Conservation (phyloP, 805 yeast species). For the Lipomyces kockii region DNA sequence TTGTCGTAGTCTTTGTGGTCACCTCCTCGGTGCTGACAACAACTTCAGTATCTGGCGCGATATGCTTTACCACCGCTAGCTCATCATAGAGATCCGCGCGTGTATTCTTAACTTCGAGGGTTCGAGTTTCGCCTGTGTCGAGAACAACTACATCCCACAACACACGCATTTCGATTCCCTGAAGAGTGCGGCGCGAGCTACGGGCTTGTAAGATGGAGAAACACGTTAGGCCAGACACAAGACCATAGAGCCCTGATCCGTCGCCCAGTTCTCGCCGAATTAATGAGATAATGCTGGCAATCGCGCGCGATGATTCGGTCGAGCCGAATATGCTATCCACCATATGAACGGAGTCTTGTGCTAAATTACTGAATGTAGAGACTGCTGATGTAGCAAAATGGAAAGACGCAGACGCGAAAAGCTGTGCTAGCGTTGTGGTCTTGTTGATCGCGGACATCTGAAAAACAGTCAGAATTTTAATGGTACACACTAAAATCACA, state of each 20-base stretch:
- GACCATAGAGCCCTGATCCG: slow-evolving; percentile 41
- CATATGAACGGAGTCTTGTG: slow-evolving; percentile 44
- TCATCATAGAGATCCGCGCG: slow-evolving; percentile 23
- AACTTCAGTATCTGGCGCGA: slow-evolving; percentile 29
- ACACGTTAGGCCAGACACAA: slow-evolving; percentile 41
- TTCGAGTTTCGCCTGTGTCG: slow-evolving; percentile 42
- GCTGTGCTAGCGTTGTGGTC: slow-evolving; percentile 41
- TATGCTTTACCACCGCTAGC: slow-evolving; percentile 17
- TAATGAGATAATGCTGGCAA: slow-evolving; percentile 40
- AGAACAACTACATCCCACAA: slow-evolving; percentile 46
- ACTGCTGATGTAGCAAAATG: slow-evolving; percentile 41
- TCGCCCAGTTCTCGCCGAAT: slow-evolving; percentile 43
- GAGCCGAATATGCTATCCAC: slow-evolving; percentile 44
- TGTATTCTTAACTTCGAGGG: slow-evolving; percentile 31
- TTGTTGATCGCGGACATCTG: slow-evolving; percentile 35
- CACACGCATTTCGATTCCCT: slow-evolving; percentile 37
- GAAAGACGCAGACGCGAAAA: slow-evolving; percentile 42
- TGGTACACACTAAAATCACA: no score
- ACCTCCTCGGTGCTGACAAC: slow-evolving; percentile 34
- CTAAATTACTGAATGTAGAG: slow-evolving; percentile 36
- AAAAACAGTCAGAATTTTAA: background rate
- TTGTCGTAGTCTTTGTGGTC: slow-evolving; percentile 33
- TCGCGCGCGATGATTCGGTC: slow-evolving; percentile 44
- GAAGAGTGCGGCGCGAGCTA: slow-evolving; percentile 37
- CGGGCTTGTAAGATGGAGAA: slow-evolving; percentile 44